Base-by-base conservation (phyloP, 192 early-diverging fungal species). In the Coemansia sp. region DNA sequence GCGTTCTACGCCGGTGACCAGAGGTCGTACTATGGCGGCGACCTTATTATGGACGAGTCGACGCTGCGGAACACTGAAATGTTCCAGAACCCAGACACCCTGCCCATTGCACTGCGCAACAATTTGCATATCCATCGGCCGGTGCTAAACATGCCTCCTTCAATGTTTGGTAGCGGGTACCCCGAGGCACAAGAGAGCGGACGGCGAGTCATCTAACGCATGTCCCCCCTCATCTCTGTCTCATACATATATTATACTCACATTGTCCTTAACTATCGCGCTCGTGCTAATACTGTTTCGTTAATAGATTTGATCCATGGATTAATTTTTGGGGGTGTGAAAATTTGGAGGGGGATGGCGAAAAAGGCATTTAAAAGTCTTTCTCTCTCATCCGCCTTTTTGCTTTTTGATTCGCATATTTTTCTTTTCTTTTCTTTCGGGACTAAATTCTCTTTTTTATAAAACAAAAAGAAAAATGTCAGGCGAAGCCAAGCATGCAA, bases 51-150 rank as follows among this genome's bases (percentile, higher is more conserved):
- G 8, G 62, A 42, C 7, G 62, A 63, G 3, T 17, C 44, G 19
- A 63, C 53, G 8, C 19, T 63, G 32, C 62, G 62, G 32, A 76
- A 60, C 18, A 54, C 56, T 11, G 63, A 64, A 5, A 69, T 50
- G 21, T 65, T 65, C 27, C 59, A 39, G 56, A 67, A 70, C 22
- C 60, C 67, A 22, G 63, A 76, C 17, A 53, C 65, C 34, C 32
- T 76, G 22, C 74, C 74, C 1, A 62, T 67, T 58, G 64, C 74
- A 0, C 38, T 76, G 43, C 68, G 74, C 4, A 71, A 58, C 50
- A 76, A 76, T 26, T 58, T 77, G 24, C 74, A 77, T 40, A 71
- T 76, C 21, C 68, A 70, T 44, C 43, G 56, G 29, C 74, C 74
- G 8, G 63, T 67, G 1, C 56, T 76, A 5, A 76, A 76, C 61